phyloP scores from a whole-genome alignment of 1,284 basidiomycete species.

The Pseudozyma tsukubaensis region DNA sequence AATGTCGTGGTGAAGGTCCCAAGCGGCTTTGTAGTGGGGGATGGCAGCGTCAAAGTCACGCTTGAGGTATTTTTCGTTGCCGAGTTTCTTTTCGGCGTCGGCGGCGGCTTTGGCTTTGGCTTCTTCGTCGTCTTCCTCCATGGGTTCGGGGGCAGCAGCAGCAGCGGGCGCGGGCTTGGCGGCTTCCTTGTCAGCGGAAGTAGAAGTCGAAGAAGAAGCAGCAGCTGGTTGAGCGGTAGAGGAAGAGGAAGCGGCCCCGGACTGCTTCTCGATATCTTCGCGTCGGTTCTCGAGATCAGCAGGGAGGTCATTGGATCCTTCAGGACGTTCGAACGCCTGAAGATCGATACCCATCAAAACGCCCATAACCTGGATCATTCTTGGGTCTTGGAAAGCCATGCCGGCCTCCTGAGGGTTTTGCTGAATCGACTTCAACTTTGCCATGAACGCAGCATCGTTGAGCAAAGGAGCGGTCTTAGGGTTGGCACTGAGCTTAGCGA shows the following conservation, averaged over 20 bases:
- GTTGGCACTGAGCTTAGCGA: conserved; percentile 85
- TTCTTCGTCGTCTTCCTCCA: conserved; percentile 51
- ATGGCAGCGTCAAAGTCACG: conserved; percentile 72
- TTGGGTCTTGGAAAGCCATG: conserved; percentile 78
- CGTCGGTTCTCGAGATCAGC: conserved; percentile 71
- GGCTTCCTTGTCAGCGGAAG: conserved; percentile 42
- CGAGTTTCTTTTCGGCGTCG: conserved; percentile 72
- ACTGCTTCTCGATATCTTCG: conserved; percentile 65
- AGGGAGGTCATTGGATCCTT: conserved; percentile 84
- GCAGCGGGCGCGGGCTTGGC: conserved; percentile 10
- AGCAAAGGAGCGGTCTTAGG: conserved; percentile 86
- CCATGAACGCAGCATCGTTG: conserved; percentile 77
- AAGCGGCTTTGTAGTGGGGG: conserved; percentile 77
- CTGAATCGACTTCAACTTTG: conserved; percentile 69
- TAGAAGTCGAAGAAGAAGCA: conserved; percentile 18
- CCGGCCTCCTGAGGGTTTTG: conserved; percentile 64
- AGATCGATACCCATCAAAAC: conserved; percentile 94
- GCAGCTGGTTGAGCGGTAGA: conserved; percentile 3
- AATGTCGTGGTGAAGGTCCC: conserved; percentile 93
- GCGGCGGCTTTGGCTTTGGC: conserved; percentile 59
- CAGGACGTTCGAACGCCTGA: conserved; percentile 84
- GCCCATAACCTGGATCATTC: conserved; percentile 90
- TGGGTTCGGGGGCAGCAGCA: conserved; percentile 7
- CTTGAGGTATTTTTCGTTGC: conserved; percentile 86
- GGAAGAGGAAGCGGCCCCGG: conserved; percentile 28